Percentiles rank a stretch among this genome's conserved stretches.
These are phyloP conservation scores for Pseudocercospora macadamiae DNA, from an alignment of 2,329 filamentous ascomycete species.

Conservation along the genomic window DNA sequence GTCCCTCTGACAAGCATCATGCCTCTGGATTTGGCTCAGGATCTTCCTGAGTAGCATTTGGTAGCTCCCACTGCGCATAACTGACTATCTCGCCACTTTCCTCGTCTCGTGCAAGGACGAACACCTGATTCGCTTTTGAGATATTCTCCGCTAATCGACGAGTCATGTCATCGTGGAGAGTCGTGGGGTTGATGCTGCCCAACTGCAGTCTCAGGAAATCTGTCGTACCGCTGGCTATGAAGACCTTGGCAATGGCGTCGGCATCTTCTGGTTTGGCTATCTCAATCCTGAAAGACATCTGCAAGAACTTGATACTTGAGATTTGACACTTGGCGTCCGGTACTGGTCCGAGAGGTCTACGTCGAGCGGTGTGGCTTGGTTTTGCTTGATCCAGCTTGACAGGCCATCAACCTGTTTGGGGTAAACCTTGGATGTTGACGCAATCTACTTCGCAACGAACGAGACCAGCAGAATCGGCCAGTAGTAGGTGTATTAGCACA, in stretches of 20 bases:
- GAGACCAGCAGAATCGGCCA: neutral
- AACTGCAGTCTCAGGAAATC: constrained; percentile 6
- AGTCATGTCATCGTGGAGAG: neutral
- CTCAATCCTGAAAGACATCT: neutral
- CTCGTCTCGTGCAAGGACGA: neutral
- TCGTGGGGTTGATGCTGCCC: neutral
- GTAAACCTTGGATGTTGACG: neutral
- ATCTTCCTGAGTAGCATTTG: neutral
- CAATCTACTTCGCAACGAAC: neutral
- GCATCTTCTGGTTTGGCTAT: neutral
- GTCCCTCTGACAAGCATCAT: neutral
- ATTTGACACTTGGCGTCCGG: neutral
- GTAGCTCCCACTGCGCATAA: neutral
- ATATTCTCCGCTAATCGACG: neutral
- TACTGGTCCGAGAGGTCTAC: neutral
- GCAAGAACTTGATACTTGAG: neutral
- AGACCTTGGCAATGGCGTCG: neutral
- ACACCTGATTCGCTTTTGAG: neutral
- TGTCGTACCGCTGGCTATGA: neutral
- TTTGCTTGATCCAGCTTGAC: neutral
- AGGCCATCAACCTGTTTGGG: neutral
- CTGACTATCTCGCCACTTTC: constrained; percentile 1
- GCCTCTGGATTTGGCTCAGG: neutral
- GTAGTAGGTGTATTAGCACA: neutral
- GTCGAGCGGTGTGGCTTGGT: neutral